Percentiles rank a stretch among this genome's conserved stretches.
phyloP scores from a whole-genome alignment of 2,329 filamentous ascomycete genomes.

The Diaporthe citriasiana region DNA sequence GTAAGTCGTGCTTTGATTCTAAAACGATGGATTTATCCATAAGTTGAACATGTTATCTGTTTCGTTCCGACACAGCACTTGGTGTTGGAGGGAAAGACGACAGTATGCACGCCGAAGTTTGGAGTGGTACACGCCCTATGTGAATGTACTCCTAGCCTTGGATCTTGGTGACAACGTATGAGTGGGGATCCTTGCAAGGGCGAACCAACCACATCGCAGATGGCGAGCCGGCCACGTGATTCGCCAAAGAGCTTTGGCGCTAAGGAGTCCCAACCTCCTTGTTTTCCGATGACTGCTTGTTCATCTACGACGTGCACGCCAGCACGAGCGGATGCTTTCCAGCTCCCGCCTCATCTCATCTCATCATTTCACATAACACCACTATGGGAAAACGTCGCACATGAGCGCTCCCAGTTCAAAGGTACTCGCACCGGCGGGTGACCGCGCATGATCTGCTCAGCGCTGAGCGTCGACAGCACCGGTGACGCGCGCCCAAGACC shows the following conservation, averaged over 20 bases:
- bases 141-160: no score
- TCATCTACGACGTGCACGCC: neutral
- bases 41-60: no score
- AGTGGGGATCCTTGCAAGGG: neutral
- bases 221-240: neutral
- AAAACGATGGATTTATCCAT: no score
- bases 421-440: slow-evolving; percentile 39
- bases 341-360: neutral
- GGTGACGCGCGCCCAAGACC: slow-evolving; percentile 36
- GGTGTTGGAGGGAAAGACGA: neutral
- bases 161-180: no score
- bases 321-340: neutral
- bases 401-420: slow-evolving; percentile 37
- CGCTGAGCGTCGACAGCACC: slow-evolving; percentile 26
- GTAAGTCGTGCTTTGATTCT: no score
- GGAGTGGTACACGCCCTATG: no score
- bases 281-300: neutral
- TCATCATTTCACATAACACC: neutral
- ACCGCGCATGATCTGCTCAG: slow-evolving; percentile 37
- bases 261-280: slow-evolving; percentile 31
- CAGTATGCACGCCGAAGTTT: no score
- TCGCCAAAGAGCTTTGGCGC: neutral
- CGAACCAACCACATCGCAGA: slow-evolving; percentile 12
- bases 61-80: neutral
- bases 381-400: slow-evolving; percentile 17